phyloP scores from a whole-genome alignment of 73 alveolate genomes.

The Paramecium sonneborni region DNA sequence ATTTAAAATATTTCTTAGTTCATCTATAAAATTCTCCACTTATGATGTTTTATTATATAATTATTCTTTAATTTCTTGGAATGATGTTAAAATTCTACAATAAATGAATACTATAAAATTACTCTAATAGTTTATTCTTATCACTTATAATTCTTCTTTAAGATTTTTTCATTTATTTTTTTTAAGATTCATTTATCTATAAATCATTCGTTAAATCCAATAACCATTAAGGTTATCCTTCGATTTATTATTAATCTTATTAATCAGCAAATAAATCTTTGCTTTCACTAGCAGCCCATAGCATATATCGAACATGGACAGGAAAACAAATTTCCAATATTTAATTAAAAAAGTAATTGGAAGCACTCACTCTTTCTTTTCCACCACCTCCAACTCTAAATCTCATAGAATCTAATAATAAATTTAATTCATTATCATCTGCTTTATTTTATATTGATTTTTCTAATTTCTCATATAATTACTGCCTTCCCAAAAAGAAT shows the following conservation, averaged over 20 bases:
- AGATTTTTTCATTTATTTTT: slow-evolving; percentile 57
- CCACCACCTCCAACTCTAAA: slow-evolving; percentile 69
- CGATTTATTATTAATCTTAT: neutral
- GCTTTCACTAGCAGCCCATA: slow-evolving; percentile 56
- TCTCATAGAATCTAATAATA: slow-evolving; percentile 65
- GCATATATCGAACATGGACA: slow-evolving; percentile 58
- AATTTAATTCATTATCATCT: slow-evolving; percentile 61
- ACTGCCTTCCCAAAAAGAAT: slow-evolving; percentile 35
- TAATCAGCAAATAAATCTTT: neutral
- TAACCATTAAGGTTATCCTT: slow-evolving; percentile 47
- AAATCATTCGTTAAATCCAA: slow-evolving; percentile 7
- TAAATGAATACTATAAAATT: neutral
- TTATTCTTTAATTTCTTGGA: slow-evolving; percentile 52
- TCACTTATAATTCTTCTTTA: slow-evolving; percentile 52
- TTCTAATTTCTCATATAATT: slow-evolving; percentile 61
- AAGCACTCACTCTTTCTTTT: slow-evolving; percentile 64
- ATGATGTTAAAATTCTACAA: slow-evolving; percentile 54
- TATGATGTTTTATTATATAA: slow-evolving; percentile 54
- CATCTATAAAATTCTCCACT: slow-evolving; percentile 59
- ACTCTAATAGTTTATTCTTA: slow-evolving; percentile 64
- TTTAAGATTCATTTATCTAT: slow-evolving; percentile 30
- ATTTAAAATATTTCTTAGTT: slow-evolving; percentile 51
- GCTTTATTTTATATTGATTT: slow-evolving; percentile 53
- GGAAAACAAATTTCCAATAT: slow-evolving; percentile 65
- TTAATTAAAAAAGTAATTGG: slow-evolving; percentile 62